Base-by-base conservation (phyloP, 2,329 filamentous ascomycete species). In the Neospermospora avenae region DNA sequence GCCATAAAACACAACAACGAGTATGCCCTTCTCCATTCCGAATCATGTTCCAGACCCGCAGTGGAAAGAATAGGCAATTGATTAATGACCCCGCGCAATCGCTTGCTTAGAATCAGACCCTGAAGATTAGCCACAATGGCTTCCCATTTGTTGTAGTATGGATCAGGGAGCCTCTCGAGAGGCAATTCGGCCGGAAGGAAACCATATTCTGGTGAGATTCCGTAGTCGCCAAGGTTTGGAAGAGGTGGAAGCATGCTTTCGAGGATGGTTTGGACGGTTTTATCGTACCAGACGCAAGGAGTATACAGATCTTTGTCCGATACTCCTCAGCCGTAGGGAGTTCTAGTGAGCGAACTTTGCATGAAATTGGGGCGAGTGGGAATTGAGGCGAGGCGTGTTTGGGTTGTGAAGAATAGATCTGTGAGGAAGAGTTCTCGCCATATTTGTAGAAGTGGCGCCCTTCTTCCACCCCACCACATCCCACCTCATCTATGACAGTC, bases 131-230 rank as follows among this genome's bases (percentile, higher is more conserved):
- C 84, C 35, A 88, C 84, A 53, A 97, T 83, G 48, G 88, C 84
- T 77, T 99, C 95, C 95, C 95, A 99, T 72, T 91, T 91, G 74
- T 90, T 87, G 76, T 98, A 99, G 79, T 97, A 98, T 2, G 89
- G 84, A 71, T 97, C 90, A 10, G 92, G 89, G 14, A 99, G 85
- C 58, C 84, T 79, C 63, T 90, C 86, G 64, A 98, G 80, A 44
- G 95, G 95, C 37, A 89, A 77, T 65, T 91, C 86, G 63, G 89
- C 81, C 1, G 95, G 92, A 57, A 99, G 84, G 77, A 99, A 99
- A 70, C 95, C 95, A 77, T 91, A 85, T 59, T 85, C 80, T 63
- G 84, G 78, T 66, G 89, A 90, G 74, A 92, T 84, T 76, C 89
- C 90, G 77, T 96, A 96, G 75, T 96, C 88, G 73, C 84, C 81